These are phyloP conservation scores for Pterula multifida DNA, from an alignment of 1,284 basidiomycete species.

Conservation along the genomic window DNA sequence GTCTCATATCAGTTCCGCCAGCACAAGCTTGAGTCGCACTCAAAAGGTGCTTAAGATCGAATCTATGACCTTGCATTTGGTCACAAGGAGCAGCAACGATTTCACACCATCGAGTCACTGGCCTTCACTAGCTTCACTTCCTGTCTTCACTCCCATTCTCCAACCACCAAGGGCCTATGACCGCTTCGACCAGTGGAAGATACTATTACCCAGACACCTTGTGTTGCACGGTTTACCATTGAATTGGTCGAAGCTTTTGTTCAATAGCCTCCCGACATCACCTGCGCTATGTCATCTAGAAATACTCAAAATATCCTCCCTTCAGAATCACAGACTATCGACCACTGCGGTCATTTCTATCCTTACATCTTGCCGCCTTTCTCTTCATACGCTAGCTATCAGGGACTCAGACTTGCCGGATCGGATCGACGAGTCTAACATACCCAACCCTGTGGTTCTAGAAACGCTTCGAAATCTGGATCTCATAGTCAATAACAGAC, in stretches of 20 bases:
- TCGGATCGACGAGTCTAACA: neutral
- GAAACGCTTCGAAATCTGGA: neutral
- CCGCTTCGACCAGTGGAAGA: neutral
- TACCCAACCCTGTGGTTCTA: neutral
- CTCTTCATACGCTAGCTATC: neutral
- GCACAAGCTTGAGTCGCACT: constrained; percentile 24
- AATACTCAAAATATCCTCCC: neutral
- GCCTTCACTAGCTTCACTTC: neutral
- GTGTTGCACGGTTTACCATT: neutral
- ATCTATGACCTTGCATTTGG: neutral
- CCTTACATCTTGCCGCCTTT: neutral
- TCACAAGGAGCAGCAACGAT: neutral
- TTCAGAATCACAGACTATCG: neutral
- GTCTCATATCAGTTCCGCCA: constrained; percentile 27
- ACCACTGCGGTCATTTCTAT: neutral
- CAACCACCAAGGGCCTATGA: neutral
- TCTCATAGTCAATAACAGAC: neutral
- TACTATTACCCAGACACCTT: neutral
- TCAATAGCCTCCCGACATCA: neutral
- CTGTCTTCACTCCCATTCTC: neutral
- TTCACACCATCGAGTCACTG: neutral
- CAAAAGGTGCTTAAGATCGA: neutral
- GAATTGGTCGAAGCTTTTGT: neutral
- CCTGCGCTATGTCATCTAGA: neutral
- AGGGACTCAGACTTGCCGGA: neutral